Evolutionary conservation across 2,329 filamentous ascomycete genomes (phyloP).

Genomic region (Aspergillus amoenus): DNA sequence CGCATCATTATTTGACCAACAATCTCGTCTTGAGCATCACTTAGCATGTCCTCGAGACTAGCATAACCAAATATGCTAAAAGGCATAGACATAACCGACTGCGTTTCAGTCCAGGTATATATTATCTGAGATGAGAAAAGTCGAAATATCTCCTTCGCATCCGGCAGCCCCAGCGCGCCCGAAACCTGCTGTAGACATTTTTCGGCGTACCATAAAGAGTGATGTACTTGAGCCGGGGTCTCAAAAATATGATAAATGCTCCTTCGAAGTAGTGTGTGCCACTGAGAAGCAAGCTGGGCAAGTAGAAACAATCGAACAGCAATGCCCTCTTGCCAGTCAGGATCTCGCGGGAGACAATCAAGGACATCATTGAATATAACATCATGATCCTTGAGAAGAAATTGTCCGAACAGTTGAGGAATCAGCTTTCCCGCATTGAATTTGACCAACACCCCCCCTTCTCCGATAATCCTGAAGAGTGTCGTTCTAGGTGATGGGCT

Average conservation of each 20-base stretch:
- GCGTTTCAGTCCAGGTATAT: slow-evolving; percentile 80
- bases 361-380: slow-evolving; percentile 81
- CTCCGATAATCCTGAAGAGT: slow-evolving; percentile 69
- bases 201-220: slow-evolving; percentile 68
- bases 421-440: slow-evolving; percentile 70
- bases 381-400: slow-evolving; percentile 79
- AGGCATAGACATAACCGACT: slow-evolving; percentile 70
- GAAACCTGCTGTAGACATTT: slow-evolving; percentile 70
- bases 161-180: slow-evolving; percentile 60
- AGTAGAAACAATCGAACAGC: slow-evolving; percentile 77
- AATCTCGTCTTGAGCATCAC: slow-evolving; percentile 72
- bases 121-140: slow-evolving; percentile 87
- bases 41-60: slow-evolving; percentile 66
- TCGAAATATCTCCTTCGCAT: slow-evolving; percentile 70
- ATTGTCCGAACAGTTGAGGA: slow-evolving; percentile 74
- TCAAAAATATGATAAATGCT: slow-evolving; percentile 96
- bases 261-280: slow-evolving; percentile 81
- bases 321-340: slow-evolving; percentile 75
- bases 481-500: slow-evolving; percentile 67
- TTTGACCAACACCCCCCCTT: slow-evolving; percentile 69
- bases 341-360: slow-evolving; percentile 71
- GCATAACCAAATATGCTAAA: slow-evolving; percentile 81
- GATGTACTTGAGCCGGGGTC: slow-evolving; percentile 70
- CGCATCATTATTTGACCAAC: slow-evolving; percentile 82
- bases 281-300: slow-evolving; percentile 72